Percentiles rank a stretch among this genome's conserved stretches.
Conservation (phyloP, 2,329 filamentous ascomycete species). For the Lecanicillium sp. region DNA sequence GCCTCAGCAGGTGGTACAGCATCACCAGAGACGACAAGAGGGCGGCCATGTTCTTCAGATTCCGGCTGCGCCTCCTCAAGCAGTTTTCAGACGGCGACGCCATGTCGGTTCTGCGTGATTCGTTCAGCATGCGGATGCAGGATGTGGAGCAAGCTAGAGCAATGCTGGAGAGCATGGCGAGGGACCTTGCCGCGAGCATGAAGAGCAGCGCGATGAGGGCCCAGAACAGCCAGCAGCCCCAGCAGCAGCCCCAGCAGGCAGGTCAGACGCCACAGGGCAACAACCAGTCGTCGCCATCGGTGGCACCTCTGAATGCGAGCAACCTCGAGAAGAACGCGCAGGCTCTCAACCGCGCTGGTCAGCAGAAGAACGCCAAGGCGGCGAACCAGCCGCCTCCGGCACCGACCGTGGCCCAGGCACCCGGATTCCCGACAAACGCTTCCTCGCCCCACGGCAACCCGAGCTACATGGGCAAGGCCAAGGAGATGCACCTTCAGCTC, state of each 20-base stretch:
- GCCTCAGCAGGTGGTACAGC: slow-evolving; percentile 42
- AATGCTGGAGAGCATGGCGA: slow-evolving; percentile 47
- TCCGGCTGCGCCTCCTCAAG: slow-evolving; percentile 45
- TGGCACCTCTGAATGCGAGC: slow-evolving; percentile 36
- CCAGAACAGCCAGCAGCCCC: slow-evolving; percentile 23
- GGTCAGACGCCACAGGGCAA: slow-evolving; percentile 26
- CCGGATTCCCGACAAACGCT: slow-evolving; percentile 46
- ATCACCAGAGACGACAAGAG: slow-evolving; percentile 43
- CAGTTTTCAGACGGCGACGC: slow-evolving; percentile 48
- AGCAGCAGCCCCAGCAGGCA: slow-evolving; percentile 25
- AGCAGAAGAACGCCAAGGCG: slow-evolving; percentile 32
- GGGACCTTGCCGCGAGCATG: slow-evolving; percentile 36
- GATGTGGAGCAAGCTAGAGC: slow-evolving; percentile 45
- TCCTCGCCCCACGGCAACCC: slow-evolving; percentile 56
- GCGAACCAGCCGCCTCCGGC: slow-evolving; percentile 45
- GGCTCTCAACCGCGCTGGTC: slow-evolving; percentile 40
- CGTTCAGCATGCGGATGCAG: slow-evolving; percentile 44
- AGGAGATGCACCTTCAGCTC: slow-evolving; percentile 50
- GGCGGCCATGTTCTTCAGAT: slow-evolving; percentile 46
- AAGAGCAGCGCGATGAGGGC: slow-evolving; percentile 17
- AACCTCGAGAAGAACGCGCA: slow-evolving; percentile 49
- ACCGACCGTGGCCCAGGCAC: slow-evolving; percentile 51
- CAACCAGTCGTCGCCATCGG: slow-evolving; percentile 18
- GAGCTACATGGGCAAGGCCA: slow-evolving; percentile 45
- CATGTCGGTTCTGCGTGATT: slow-evolving; percentile 39